A percentile compares a stretch with the other conserved stretches of the same genome.
phyloP scores from a whole-genome alignment of 208 protist genomes.

The Polymyxa betae region DNA sequence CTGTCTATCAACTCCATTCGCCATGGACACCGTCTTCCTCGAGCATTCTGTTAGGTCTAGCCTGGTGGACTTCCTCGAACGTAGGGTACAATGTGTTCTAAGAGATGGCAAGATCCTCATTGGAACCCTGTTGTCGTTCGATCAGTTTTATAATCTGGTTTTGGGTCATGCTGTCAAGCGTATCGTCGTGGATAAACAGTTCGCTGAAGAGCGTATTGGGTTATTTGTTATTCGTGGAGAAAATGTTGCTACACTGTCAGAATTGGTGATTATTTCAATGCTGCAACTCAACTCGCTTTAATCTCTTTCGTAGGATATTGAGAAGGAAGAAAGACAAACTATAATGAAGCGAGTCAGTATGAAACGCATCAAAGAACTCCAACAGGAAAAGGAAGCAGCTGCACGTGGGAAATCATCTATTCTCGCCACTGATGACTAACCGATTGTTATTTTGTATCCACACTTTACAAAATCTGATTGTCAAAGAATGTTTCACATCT shows the following conservation, averaged over 20 bases:
- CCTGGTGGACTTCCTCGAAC: constrained; percentile 48
- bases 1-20: not conserved
- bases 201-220: constrained; percentile 22
- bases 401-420: no score
- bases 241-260: constrained; percentile 31
- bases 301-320: not conserved
- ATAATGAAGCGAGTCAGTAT: constrained; percentile 6
- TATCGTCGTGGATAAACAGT: constrained; percentile 50
- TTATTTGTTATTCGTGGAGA: constrained; percentile 24
- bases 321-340: not conserved
- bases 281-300: not conserved
- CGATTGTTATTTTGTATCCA: no score
- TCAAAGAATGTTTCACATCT: no score
- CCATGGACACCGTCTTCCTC: constrained; percentile 19
- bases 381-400: not conserved
- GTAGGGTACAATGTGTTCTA: not conserved
- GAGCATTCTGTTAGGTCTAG: constrained; percentile 21
- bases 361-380: constrained; percentile 1
- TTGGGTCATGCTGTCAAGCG: constrained; percentile 29
- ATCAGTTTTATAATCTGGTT: constrained; percentile 55
- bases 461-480: no score
- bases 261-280: not conserved
- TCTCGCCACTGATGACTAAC: no score
- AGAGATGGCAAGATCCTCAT: not conserved
- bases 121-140: constrained; percentile 22